Base-by-base conservation (phyloP, 306 rosid genomes). In the Medicago ruthenica region DNA sequence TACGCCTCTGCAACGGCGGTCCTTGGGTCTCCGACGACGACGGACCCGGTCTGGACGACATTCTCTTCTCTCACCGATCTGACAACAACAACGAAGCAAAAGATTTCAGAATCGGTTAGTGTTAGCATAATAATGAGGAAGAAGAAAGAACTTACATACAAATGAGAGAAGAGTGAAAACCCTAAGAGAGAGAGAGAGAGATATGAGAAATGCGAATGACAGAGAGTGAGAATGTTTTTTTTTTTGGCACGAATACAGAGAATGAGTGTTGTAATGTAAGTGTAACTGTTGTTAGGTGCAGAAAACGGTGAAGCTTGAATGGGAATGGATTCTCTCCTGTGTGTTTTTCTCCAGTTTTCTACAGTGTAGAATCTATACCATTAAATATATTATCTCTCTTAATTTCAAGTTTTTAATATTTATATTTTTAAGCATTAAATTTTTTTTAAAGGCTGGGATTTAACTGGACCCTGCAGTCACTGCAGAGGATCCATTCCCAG, bases 1-100 rank as follows among this genome's bases (percentile, higher is more conserved):
- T 55, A 81, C 95, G 88, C 91, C 97, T 75, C 89, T 83, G 98
- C 36, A 58, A 12, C 81, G 84, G 77, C 85, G 70, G 85, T 60
- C 87, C 86, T 65, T 77, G 79, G 14, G 86, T 85, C 67, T 87
- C 97, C 2, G 96, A 75, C 42, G 42, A 39, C 2, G 96, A 75
- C 12, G 44, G 88, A 39, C 82, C 84, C 39, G 75, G 85, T 67
- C 97, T 84, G 54, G 84, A 77, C 76, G 98, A 74, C 98, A 91
- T 93, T 22, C 1, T 51, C 83, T 58, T 40, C 37, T 22, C 41
- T 22, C 71, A 39, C 71, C 36, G 71, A 18, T 20, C 71, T 27
- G 15, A 27, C 66, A 22, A 58, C 24, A 58, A 22, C n/a, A 22
- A 11, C 64, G 58, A 57, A 57, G 11, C 1, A 58, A 21, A 11